Evolutionary conservation across 2,329 filamentous ascomycete genomes (phyloP).

Genomic region (Nothophoma quercina): DNA sequence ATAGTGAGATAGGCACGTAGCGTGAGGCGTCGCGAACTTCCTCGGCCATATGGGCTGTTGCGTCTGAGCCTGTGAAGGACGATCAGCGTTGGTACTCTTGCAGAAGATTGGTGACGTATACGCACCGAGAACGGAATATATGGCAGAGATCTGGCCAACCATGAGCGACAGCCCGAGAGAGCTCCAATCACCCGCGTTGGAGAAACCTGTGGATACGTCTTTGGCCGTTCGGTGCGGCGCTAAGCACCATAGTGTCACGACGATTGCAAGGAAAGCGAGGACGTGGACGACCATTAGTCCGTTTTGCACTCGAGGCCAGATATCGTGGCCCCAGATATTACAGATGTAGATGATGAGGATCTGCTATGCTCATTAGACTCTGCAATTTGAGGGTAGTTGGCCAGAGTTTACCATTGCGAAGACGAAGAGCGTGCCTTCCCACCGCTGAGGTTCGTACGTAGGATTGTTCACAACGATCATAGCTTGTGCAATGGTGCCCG

Average conservation of each 20-base stretch:
- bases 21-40: constrained; percentile 48
- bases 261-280: constrained; percentile 58
- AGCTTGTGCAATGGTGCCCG: constrained; percentile 52
- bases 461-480: constrained; percentile 48
- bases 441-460: constrained; percentile 48
- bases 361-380: constrained; percentile 39
- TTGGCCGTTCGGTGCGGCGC: constrained; percentile 44
- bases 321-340: constrained; percentile 50
- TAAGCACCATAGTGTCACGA: constrained; percentile 46
- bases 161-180: constrained; percentile 1
- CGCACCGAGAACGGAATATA: constrained; percentile 3
- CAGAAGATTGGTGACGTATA: no score
- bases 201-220: constrained; percentile 56
- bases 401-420: constrained; percentile 50
- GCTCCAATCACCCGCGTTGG: constrained; percentile 53
- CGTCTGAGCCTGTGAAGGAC: constrained; percentile 34
- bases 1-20: constrained; percentile 46
- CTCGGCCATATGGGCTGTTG: constrained; percentile 49
- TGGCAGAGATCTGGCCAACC: constrained; percentile 5
- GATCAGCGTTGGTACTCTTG: background rate
- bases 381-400: no score
- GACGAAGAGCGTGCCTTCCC: constrained; percentile 58
- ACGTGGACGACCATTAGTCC: constrained; percentile 54
- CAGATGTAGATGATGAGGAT: constrained; percentile 44
- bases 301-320: constrained; percentile 32